These are phyloP conservation scores for Candida boidinii DNA, from an alignment of 805 yeast species.

Conservation along the genomic window DNA sequence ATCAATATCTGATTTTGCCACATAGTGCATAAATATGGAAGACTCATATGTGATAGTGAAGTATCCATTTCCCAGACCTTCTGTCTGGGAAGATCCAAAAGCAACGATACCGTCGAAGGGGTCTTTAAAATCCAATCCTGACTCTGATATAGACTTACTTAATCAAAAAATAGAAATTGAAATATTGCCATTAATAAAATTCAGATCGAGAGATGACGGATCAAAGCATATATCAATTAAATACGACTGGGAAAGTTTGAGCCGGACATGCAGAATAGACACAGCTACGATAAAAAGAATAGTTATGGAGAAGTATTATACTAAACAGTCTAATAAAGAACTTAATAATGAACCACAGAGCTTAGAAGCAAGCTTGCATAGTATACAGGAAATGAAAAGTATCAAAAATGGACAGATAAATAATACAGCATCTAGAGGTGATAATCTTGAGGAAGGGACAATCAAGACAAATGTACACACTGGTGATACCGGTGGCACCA, in stretches of 20 bases:
- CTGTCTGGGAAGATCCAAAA: too few species aligned
- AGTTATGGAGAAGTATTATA: constrained; percentile 2
- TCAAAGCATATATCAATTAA: too few species aligned
- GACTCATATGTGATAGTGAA: neutral
- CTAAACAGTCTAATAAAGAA: too few species aligned
- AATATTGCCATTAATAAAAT: neutral
- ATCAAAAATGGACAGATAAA: neutral
- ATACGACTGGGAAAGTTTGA: constrained; percentile 1
- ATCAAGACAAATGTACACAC: neutral
- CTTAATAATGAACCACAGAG: too few species aligned
- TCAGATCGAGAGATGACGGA: neutral
- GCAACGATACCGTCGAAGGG: neutral
- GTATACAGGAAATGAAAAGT: neutral
- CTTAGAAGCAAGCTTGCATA: too few species aligned
- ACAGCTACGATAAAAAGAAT: neutral
- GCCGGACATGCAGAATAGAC: neutral
- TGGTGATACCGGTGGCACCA: too few species aligned
- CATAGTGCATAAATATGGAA: neutral
- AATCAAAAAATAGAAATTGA: neutral
- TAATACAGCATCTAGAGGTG: too few species aligned
- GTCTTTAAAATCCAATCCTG: neutral
- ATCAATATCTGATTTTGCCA: neutral
- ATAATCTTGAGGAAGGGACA: too few species aligned
- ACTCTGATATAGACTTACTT: neutral
- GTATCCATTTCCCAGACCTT: too few species aligned